phyloP scores from a whole-genome alignment of 2,329 filamentous ascomycete species.

The Aureobasidium sp. region DNA sequence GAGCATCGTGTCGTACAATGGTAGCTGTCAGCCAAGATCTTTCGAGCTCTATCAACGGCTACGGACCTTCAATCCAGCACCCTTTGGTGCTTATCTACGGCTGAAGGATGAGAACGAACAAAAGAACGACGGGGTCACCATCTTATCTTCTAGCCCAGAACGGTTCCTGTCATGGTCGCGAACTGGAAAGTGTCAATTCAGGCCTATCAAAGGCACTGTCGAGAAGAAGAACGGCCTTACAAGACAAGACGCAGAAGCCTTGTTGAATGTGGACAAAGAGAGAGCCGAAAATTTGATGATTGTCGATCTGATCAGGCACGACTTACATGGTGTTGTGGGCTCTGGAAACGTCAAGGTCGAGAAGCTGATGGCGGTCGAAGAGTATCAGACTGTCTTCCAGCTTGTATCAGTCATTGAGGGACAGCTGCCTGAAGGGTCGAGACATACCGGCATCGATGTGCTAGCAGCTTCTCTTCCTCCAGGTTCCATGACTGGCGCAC shows the following conservation, averaged over 20 bases:
- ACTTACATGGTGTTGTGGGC: constrained; percentile 77
- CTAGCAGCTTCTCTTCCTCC: constrained; percentile 73
- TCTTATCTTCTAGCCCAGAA: constrained; percentile 80
- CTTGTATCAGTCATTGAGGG: constrained; percentile 86
- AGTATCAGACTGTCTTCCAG: constrained; percentile 84
- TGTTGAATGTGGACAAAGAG: constrained; percentile 78
- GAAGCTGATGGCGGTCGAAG: constrained; percentile 77
- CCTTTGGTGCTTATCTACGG: constrained; percentile 75
- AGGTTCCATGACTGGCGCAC: constrained; percentile 93
- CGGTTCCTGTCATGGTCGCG: constrained; percentile 69
- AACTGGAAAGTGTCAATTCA: constrained; percentile 61
- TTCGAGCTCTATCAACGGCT: constrained; percentile 69
- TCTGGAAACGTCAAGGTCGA: constrained; percentile 64
- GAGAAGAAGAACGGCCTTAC: constrained; percentile 63
- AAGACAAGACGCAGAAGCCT: constrained; percentile 59
- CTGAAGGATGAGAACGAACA: constrained; percentile 44
- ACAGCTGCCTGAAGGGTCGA: constrained; percentile 31
- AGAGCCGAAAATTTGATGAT: constrained; percentile 97
- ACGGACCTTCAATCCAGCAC: constrained; percentile 65
- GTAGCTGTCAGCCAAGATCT: constrained; percentile 21
- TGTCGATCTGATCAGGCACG: constrained; percentile 89
- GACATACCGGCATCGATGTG: constrained; percentile 61
- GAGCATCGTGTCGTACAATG: constrained; percentile 49
- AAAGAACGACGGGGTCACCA: constrained; percentile 40
- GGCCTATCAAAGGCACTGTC: constrained; percentile 96